These are phyloP conservation scores for Pyrenochaeta sp. DNA, from an alignment of 2,329 filamentous ascomycete genomes.

Conservation along the genomic window DNA sequence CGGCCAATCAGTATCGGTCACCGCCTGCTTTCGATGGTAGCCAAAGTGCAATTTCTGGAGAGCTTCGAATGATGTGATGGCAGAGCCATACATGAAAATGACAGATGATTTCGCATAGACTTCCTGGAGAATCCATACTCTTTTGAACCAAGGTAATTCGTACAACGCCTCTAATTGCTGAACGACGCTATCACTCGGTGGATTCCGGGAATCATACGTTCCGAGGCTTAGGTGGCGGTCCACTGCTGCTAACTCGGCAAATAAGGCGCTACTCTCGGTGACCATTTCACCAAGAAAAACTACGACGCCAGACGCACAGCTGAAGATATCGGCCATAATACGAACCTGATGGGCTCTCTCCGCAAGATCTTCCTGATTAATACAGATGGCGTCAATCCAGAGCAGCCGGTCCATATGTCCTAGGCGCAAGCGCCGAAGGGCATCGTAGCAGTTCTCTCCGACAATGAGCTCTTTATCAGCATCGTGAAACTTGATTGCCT, in stretches of 20 bases:
- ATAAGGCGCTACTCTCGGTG: constrained; percentile 1
- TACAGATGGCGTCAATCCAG: no score
- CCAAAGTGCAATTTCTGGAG: not conserved
- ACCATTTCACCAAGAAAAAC: constrained; percentile 10
- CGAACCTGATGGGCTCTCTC: constrained; percentile 13
- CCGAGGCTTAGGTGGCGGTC: not conserved
- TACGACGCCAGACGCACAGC: constrained; percentile 2
- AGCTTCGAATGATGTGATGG: constrained; percentile 3
- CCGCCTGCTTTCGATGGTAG: not conserved
- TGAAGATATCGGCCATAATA: constrained; percentile 11
- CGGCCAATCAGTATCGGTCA: not conserved
- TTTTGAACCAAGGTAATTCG: constrained; percentile 18
- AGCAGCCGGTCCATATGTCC: constrained; percentile 5
- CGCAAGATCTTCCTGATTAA: constrained; percentile 7
- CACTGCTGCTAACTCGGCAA: constrained; percentile 7
- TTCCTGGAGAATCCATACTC: constrained; percentile 30
- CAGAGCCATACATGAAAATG: constrained; percentile 5
- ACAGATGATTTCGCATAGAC: constrained; percentile 4
- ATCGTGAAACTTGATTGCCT: constrained; percentile 7
- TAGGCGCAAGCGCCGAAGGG: constrained; percentile 12
- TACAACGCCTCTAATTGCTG: constrained; percentile 6
- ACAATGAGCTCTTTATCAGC: constrained; percentile 3
- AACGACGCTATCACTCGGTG: constrained; percentile 4
- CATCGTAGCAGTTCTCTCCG: constrained; percentile 6
- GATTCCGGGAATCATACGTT: not conserved